Percentiles rank a stretch among this genome's conserved stretches.
These are phyloP conservation scores for Harringtonia lauricola DNA, from an alignment of 2,329 filamentous ascomycete species.

Conservation along the genomic window DNA sequence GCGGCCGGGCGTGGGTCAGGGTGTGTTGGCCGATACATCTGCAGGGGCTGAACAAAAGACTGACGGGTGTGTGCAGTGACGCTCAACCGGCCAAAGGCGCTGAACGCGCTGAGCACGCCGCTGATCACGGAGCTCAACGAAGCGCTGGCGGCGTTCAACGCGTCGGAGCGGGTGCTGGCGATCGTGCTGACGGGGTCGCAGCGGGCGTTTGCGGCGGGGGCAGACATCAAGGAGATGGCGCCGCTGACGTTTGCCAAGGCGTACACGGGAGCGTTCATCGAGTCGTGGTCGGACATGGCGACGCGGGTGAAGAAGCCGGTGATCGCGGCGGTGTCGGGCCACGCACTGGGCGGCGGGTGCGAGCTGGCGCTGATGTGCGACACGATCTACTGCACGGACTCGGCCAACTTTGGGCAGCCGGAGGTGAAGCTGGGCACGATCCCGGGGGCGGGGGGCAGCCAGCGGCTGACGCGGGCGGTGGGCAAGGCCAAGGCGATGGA, in stretches of 20 bases:
- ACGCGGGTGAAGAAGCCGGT: conserved; percentile 84
- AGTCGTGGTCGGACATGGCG: conserved; percentile 81
- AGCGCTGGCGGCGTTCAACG: conserved; percentile 60
- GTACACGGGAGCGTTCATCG: conserved; percentile 87
- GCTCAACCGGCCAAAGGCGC: conserved; percentile 84
- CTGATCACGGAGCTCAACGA: conserved; percentile 84
- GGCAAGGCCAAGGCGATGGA: conserved; percentile 88
- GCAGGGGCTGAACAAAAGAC: too few relatives aligned
- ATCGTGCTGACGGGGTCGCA: conserved; percentile 82
- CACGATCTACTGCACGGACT: conserved; percentile 78
- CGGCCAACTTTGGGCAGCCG: conserved; percentile 88
- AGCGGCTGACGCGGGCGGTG: conserved; percentile 72
- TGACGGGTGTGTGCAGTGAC: conserved; percentile 58
- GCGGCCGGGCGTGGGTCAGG: conserved; percentile 79
- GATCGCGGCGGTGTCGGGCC: conserved; percentile 87
- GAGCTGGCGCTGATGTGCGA: conserved; percentile 98
- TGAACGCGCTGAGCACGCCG: conserved; percentile 87
- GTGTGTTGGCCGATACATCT: conserved; percentile 45
- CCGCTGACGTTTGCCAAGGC: conserved; percentile 79
- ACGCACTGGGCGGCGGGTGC: conserved; percentile 89
- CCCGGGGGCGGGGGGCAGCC: conserved; percentile 83
- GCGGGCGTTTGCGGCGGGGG: conserved; percentile 87
- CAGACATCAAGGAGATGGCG: conserved; percentile 99
- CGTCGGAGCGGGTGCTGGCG: conserved; percentile 56
- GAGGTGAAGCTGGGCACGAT: conserved; percentile 94